A percentile compares a stretch with the other conserved stretches of the same genome.
Evolutionary conservation across 176 grass and related monocot genomes (phyloP).

Genomic region (Dendrocalamus sinicus): DNA sequence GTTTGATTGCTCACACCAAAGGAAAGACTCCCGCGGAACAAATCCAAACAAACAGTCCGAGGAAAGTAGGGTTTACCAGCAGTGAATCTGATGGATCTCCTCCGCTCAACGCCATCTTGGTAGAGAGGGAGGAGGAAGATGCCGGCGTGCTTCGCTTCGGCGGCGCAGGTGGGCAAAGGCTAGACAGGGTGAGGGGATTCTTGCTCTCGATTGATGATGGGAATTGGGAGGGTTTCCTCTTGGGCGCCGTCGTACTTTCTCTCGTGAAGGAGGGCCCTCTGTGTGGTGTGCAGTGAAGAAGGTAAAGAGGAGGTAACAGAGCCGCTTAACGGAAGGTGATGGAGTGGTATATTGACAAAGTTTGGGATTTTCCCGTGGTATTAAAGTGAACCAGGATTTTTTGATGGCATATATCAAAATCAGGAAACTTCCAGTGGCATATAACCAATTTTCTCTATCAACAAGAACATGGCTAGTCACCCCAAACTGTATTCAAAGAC

Average conservation of each 20-base stretch:
- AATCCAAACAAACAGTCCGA: background rate
- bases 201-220: background rate
- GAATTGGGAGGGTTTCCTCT: conserved; percentile 11
- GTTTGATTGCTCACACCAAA: background rate
- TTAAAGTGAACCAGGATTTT: too few relatives aligned
- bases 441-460: background rate
- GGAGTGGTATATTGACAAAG: too few relatives aligned
- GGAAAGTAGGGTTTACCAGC: background rate
- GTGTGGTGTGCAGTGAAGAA: too few relatives aligned
- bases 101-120: conserved; percentile 16
- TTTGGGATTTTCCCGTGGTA: too few relatives aligned
- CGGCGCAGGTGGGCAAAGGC: background rate
- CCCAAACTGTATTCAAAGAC: background rate
- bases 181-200: background rate
- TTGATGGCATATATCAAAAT: too few relatives aligned
- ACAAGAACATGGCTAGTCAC: background rate
- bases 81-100: conserved; percentile 23
- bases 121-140: background rate
- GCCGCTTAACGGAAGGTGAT: too few relatives aligned
- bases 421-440: too few relatives aligned
- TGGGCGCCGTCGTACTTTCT: too few relatives aligned
- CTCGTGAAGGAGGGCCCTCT: too few relatives aligned
- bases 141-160: background rate
- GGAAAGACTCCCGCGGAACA: background rate
- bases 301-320: too few relatives aligned